A percentile compares a stretch with the other conserved stretches of the same genome.
Evolutionary conservation across 1,284 basidiomycete genomes (phyloP).

Genomic region (Entoloma clypeatum): DNA sequence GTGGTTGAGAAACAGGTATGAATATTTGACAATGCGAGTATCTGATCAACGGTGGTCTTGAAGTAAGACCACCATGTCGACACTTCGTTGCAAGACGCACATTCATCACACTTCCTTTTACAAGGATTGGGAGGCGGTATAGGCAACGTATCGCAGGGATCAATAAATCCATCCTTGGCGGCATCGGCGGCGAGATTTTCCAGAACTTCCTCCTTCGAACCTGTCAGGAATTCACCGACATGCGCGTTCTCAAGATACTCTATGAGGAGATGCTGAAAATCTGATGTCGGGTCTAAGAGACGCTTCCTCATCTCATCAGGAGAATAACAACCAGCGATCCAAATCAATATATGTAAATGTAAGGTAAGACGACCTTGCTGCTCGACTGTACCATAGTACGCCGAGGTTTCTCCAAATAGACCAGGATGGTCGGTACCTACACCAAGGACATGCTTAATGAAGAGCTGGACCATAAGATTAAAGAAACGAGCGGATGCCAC

Average conservation of each 20-base stretch:
- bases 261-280: constrained; percentile 24
- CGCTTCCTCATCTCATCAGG: no score
- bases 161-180: constrained; percentile 6
- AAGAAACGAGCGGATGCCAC: constrained; percentile 30
- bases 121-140: constrained; percentile 7
- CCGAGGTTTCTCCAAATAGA: no score
- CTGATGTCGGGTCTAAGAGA: constrained; percentile 20
- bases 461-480: constrained; percentile 21
- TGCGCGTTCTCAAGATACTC: constrained; percentile 25
- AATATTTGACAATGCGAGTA: constrained; percentile 18
- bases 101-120: constrained; percentile 4
- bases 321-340: no score
- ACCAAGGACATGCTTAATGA: constrained; percentile 26
- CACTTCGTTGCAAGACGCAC: constrained; percentile 3
- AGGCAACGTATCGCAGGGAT: constrained; percentile 18
- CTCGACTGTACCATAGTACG: no score
- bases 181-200: background rate
- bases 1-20: constrained; percentile 14
- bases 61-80: constrained; percentile 13
- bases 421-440: constrained; percentile 17
- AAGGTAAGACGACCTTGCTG: no score
- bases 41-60: constrained; percentile 15
- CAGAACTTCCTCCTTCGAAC: constrained; percentile 16
- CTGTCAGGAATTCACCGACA: constrained; percentile 23
- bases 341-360: no score